phyloP scores from a whole-genome alignment of 1,284 basidiomycete genomes.

The Inonotus obliquus region DNA sequence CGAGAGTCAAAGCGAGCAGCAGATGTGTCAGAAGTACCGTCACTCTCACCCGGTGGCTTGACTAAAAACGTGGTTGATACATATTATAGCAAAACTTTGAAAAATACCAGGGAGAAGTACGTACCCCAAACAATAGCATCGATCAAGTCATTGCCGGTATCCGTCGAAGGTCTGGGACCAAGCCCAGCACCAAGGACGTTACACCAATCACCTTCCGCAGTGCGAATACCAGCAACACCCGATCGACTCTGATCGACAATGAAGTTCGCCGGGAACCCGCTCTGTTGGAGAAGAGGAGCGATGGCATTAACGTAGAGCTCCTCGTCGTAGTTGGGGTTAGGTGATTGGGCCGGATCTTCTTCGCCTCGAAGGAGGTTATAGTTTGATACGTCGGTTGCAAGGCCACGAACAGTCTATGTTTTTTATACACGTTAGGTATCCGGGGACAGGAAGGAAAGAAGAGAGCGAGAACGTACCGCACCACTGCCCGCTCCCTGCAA shows the following conservation, averaged over 20 bases:
- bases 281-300: slow-evolving; percentile 20
- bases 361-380: slow-evolving; percentile 21
- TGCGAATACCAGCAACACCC: slow-evolving; percentile 19
- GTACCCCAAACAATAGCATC: slow-evolving; percentile 21
- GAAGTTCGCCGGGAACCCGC: slow-evolving; percentile 21
- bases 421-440: not conserved
- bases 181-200: slow-evolving; percentile 23
- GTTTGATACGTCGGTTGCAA: slow-evolving; percentile 21
- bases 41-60: slow-evolving; percentile 29
- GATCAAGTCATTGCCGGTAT: slow-evolving; percentile 21
- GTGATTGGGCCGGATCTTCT: slow-evolving; percentile 21
- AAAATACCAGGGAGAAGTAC: not conserved
- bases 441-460: not conserved
- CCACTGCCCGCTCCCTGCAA: slow-evolving; percentile 18
- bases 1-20: slow-evolving; percentile 26
- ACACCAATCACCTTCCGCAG: slow-evolving; percentile 22
- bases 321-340: slow-evolving; percentile 24
- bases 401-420: slow-evolving; percentile 11
- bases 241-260: slow-evolving; percentile 23
- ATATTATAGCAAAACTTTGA: slow-evolving; percentile 18
- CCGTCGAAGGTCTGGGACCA: slow-evolving; percentile 19
- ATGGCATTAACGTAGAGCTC: slow-evolving; percentile 23
- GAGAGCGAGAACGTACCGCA: not conserved
- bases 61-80: slow-evolving; percentile 7
- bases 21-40: slow-evolving; percentile 27